Base-by-base conservation (phyloP, 768 basidiomycete genomes). In the Calocybe gangraenosa region DNA sequence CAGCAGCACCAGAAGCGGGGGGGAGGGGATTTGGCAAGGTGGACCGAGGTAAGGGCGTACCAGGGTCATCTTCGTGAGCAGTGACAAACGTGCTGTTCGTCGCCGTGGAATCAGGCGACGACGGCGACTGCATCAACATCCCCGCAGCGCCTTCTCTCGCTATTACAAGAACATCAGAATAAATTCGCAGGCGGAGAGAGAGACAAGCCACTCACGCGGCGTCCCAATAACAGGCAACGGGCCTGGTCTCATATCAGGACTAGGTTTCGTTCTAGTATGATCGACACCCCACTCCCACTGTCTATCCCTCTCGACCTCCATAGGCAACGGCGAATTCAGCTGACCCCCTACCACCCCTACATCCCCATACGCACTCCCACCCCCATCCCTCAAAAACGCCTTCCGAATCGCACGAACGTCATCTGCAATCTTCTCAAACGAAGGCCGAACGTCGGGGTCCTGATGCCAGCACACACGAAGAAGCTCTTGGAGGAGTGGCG, bases 391-490 rank as follows among this genome's bases (percentile, higher is more conserved):
- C 1, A 42, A 21, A 13, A 58, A 62, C n/a, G 55, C 64, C 33
- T 63, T 68, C 37, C 76, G 69, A 23, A 82, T 55, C 21, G 57
- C 61, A 54, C 73, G 69, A 42, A 86, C 52, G 11, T 69, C 70
- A 5, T 57, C 49, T 2, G 74, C 73, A 20, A 85, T 65, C 20
- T 64, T 54, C 14, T 67, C 58, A 54, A 88, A 89, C 0, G 69
- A 48, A 3, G 80, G 78, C 0, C 87, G 73, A n/a, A 54, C 47
- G 6, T 57, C 52, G 1, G 83, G 77, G 40, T 78, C 68, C 2
- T 63, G 66, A 36, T 70, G 61, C 86, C 87, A 90, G 51, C 81
- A 83, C 3, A 55, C 33, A 9, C 64, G 61, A 18, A 90, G 63
- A 37, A 85, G 64, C 7, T 71, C 62, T 53, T 66, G 65, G 33